Evolutionary conservation across 208 protist species (phyloP).

Genomic region (Crithidia mellificae): DNA sequence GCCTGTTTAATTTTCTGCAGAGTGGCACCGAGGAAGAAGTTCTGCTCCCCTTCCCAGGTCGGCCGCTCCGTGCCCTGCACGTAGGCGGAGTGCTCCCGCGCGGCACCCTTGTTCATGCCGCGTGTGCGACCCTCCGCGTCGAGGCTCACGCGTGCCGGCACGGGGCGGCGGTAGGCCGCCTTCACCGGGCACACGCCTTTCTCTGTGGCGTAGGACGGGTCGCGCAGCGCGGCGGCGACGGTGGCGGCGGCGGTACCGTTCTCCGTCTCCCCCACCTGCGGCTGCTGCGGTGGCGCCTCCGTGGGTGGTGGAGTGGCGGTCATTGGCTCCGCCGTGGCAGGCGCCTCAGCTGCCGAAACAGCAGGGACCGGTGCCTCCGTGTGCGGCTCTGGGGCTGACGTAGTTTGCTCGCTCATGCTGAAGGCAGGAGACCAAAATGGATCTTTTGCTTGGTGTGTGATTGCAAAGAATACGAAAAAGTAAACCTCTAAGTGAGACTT

Average conservation of each 20-base stretch:
- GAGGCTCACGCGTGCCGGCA: conserved; percentile 56
- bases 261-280: neutral
- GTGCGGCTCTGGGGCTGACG: neutral
- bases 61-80: conserved; percentile 65
- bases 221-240: neutral
- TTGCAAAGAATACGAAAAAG: too few relatives aligned
- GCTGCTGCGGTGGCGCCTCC: neutral
- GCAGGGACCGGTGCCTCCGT: neutral
- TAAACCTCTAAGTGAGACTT: too few relatives aligned
- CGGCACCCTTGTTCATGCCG: conserved; percentile 83
- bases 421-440: neutral
- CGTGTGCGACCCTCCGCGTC: conserved; percentile 65
- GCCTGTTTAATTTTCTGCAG: conserved; percentile 62
- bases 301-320: neutral
- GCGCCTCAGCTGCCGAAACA: neutral
- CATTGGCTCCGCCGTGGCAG: neutral
- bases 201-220: neutral
- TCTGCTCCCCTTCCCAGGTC: conserved; percentile 67
- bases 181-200: conserved; percentile 74
- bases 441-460: too few relatives aligned
- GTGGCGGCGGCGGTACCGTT: neutral
- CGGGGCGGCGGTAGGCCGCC: conserved; percentile 56
- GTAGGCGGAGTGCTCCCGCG: conserved; percentile 46
- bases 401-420: conserved; percentile 1
- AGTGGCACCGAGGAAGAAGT: conserved; percentile 69